Evolutionary conservation across 2,329 filamentous ascomycete genomes (phyloP).

Genomic region (Dothidotthia symphoricarpi): DNA sequence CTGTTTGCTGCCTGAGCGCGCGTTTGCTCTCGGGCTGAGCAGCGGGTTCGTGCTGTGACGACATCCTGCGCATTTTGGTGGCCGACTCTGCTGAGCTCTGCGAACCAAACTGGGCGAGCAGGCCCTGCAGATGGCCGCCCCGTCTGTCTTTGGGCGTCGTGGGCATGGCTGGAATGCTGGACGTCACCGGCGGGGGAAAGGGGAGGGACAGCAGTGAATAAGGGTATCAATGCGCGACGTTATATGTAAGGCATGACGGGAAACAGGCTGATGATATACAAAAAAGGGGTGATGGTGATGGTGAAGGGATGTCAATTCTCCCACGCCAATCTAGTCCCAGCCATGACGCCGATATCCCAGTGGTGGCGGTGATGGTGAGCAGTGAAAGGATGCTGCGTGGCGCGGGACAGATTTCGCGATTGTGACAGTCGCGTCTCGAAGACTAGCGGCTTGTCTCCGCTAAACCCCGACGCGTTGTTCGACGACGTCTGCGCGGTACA

Average conservation of each 20-base stretch:
- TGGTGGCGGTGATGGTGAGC: neutral
- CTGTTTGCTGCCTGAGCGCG: constrained; percentile 2
- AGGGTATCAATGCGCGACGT: no score
- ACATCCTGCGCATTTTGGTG: constrained; percentile 27
- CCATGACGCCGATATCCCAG: no score
- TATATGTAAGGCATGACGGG: no score
- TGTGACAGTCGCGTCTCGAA: no score
- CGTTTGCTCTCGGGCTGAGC: constrained; percentile 14
- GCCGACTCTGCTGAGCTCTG: constrained; percentile 32
- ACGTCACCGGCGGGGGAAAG: neutral
- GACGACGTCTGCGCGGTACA: no score
- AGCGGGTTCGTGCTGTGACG: constrained; percentile 7
- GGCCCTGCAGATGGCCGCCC: constrained; percentile 20
- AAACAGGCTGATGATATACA: no score
- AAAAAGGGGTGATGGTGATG: constrained; percentile 2
- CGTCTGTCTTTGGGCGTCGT: constrained; percentile 21
- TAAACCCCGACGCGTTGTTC: no score
- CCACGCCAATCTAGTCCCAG: no score
- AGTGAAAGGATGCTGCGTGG: no score
- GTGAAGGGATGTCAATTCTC: constrained; percentile 1
- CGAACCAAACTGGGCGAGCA: constrained; percentile 35
- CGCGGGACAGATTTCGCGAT: no score
- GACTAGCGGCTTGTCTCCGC: no score
- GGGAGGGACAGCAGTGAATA: neutral
- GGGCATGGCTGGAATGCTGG: constrained; percentile 4